Base-by-base conservation (phyloP, 805 yeast species). In the Scheffersomyces spartinae region DNA sequence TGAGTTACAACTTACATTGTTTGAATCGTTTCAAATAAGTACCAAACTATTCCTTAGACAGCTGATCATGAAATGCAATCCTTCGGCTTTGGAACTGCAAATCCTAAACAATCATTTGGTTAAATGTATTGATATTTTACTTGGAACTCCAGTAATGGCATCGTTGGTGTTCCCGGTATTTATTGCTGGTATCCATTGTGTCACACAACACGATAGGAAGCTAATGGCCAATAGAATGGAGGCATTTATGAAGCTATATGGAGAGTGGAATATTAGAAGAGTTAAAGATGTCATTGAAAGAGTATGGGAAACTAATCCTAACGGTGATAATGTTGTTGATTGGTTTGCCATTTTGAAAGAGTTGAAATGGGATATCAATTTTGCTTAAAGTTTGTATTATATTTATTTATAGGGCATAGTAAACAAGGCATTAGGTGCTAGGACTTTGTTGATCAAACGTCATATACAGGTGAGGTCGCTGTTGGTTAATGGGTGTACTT, bases 291-390 rank as follows among this genome's bases (percentile, higher is more conserved):
- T 68, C 18, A 59, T 65, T 43, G 65, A 57, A 27, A 50, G 51
- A 30, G 62, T 68, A n/a, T 68, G 74, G 75, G 45, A 45, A 28
- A 32, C 39, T 20, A 63, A 69, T 33, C 53, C 55, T 7, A 41
- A 54, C 6, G 88, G 91, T 0, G 64, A 68, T 14, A 57, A 52
- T 28, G 73, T 68, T 33, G 70, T 79, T 19, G 86, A 81, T 45
- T 81, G 93, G 91, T 70, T 71, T 41, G 67, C 61, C 17, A 63
- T 78, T 23, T 71, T 81, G 20, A 69, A 71, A 32, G 63, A 63
- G 8, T 50, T 77, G 25, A 82, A 80, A 3, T 80, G 91, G 88
- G 82, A 80, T 42, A 54, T 82, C 24, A 76, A 79, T 47, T 81
- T 80, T 58, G 91, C 86, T 9, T 71, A 43, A 28, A n/a, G n/a